These are phyloP conservation scores for Nakaseomyces bracarensis DNA, from an alignment of 1,139 yeast species.

Conservation along the genomic window DNA sequence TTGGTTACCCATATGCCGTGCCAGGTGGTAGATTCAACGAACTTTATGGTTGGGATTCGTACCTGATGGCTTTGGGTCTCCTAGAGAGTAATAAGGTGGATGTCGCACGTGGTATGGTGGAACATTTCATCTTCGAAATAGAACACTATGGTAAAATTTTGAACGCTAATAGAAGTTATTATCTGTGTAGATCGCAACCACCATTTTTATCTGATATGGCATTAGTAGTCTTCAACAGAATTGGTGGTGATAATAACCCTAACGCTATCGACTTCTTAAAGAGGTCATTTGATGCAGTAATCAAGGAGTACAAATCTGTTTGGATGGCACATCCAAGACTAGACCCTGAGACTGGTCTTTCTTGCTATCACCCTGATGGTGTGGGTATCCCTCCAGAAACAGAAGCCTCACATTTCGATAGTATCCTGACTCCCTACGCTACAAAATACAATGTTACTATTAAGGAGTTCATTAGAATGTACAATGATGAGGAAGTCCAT, in stretches of 20 bases:
- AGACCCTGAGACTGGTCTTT: slow-evolving; percentile 73
- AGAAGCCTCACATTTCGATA: slow-evolving; percentile 79
- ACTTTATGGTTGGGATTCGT: slow-evolving; percentile 96
- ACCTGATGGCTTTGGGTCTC: slow-evolving; percentile 83
- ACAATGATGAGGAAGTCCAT: slow-evolving; percentile 54
- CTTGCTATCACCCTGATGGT: slow-evolving; percentile 88
- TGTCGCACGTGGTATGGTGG: slow-evolving; percentile 85
- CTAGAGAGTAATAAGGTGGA: slow-evolving; percentile 54
- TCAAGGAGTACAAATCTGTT: slow-evolving; percentile 73
- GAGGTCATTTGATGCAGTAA: slow-evolving; percentile 67
- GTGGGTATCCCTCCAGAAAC: slow-evolving; percentile 94
- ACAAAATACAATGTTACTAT: slow-evolving; percentile 52
- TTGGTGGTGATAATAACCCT: slow-evolving; percentile 38
- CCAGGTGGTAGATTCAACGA: slow-evolving; percentile 98
- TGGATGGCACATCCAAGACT: slow-evolving; percentile 74
- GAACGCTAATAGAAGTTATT: slow-evolving; percentile 91
- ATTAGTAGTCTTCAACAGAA: slow-evolving; percentile 54
- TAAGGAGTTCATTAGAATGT: slow-evolving; percentile 61
- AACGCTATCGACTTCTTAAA: slow-evolving; percentile 52
- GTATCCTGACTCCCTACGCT: slow-evolving; percentile 62
- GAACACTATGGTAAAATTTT: slow-evolving; percentile 84
- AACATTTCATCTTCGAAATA: slow-evolving; percentile 85
- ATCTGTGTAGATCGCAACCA: slow-evolving; percentile 89
- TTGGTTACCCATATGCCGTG: slow-evolving; percentile 80
- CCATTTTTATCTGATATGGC: slow-evolving; percentile 96